These are phyloP conservation scores for Persicaria maculosa DNA, from an alignment of 148 eudicot genomes.

Conservation along the genomic window DNA sequence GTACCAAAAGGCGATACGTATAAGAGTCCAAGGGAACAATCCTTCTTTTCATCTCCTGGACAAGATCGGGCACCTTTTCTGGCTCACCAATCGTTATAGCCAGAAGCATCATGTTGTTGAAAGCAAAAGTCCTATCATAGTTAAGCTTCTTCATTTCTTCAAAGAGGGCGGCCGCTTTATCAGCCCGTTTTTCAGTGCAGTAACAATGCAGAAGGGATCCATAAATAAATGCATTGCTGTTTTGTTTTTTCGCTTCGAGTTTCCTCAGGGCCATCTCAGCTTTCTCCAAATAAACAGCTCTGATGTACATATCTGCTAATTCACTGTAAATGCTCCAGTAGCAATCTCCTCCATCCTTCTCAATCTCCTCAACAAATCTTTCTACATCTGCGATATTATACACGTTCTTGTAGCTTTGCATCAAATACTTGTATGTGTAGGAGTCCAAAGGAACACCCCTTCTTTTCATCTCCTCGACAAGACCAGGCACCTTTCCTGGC, in stretches of 20 bases:
- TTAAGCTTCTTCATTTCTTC: constrained; percentile 45
- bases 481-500: constrained; percentile 53
- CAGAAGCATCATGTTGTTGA: constrained; percentile 50
- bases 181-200: constrained; percentile 37
- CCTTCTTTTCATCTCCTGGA: constrained; percentile 53
- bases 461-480: constrained; percentile 52
- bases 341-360: constrained; percentile 4
- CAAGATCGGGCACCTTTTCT: constrained; percentile 47
- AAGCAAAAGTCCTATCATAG: constrained; percentile 21
- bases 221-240: constrained; percentile 16
- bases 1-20: constrained; percentile 42
- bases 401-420: constrained; percentile 39
- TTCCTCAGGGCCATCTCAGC: constrained; percentile 39
- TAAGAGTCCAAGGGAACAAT: constrained; percentile 23
- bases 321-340: constrained; percentile 54
- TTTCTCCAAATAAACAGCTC: constrained; percentile 38
- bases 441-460: constrained; percentile 27
- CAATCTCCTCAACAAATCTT: constrained; percentile 47
- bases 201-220: constrained; percentile 63
- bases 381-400: constrained; percentile 53
- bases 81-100: constrained; percentile 43
- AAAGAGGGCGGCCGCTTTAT: constrained; percentile 52
- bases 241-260: constrained; percentile 21
- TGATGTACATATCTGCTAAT: constrained; percentile 38
- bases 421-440: constrained; percentile 35